Percentiles rank a stretch among this genome's conserved stretches.
Conservation (phyloP, 345 rosid genomes). For the Psidium guajava region DNA sequence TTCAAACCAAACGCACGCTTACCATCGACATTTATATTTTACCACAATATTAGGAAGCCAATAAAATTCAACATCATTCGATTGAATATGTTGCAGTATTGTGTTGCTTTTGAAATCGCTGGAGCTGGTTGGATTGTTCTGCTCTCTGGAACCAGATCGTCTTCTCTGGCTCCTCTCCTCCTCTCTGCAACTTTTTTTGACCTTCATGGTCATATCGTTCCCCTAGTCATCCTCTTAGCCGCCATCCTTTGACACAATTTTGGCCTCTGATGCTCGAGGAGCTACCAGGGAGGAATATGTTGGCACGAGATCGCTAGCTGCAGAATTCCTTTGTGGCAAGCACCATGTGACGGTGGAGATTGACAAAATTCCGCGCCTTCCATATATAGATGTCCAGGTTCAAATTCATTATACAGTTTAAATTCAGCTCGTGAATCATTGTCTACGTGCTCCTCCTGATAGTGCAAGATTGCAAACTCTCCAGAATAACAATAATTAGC, state of each 20-base stretch:
- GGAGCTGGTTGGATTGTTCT: too few relatives aligned
- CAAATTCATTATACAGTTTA: not conserved
- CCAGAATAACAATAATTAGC: not conserved
- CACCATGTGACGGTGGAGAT: not conserved
- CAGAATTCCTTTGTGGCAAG: not conserved
- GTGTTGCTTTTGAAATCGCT: too few relatives aligned
- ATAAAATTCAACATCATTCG: too few relatives aligned
- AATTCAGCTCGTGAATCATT: not conserved
- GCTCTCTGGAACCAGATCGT: too few relatives aligned
- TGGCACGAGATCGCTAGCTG: constrained; percentile 5
- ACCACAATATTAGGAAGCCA: too few relatives aligned
- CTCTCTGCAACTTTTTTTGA: too few relatives aligned
- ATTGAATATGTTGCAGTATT: too few relatives aligned
- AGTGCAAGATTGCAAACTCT: not conserved
- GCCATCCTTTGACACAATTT: not conserved
- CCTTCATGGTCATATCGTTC: not conserved
- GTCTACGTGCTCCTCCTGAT: not conserved
- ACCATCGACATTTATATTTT: too few relatives aligned
- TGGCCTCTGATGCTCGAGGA: not conserved
- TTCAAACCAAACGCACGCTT: too few relatives aligned
- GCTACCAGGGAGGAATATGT: constrained; percentile 12
- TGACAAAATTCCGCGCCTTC: not conserved
- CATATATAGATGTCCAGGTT: not conserved
- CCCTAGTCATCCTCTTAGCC: constrained; percentile 4
- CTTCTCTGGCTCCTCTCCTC: too few relatives aligned